Evolutionary conservation across 768 basidiomycete species (phyloP).

Genomic region (Phaeotremella skinneri): DNA sequence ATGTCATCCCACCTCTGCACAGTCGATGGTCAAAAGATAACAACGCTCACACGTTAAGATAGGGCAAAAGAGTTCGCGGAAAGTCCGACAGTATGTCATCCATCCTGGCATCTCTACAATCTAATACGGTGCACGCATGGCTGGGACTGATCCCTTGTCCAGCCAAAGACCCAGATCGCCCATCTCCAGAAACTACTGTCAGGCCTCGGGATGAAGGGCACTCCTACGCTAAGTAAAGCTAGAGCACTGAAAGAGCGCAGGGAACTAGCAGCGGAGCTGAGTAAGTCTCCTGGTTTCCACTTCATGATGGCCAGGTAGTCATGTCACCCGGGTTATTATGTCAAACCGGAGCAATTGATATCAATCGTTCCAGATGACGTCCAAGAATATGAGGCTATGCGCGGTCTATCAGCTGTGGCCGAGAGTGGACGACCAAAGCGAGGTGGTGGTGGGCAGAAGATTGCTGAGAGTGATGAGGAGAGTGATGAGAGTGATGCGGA

Average conservation of each 20-base stretch:
- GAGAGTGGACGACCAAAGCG: not conserved
- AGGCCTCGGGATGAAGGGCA: conserved; percentile 70
- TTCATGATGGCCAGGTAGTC: not conserved
- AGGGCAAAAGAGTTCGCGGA: conserved; percentile 46
- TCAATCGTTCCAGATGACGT: conserved; percentile 34
- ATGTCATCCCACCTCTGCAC: not conserved
- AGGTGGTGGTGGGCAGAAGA: not conserved
- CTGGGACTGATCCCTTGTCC: not conserved
- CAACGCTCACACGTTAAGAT: no score
- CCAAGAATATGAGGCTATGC: conserved; percentile 34
- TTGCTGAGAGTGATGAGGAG: not conserved
- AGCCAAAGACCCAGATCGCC: conserved; percentile 37
- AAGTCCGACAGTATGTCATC: conserved; percentile 26
- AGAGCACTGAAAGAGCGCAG: conserved; percentile 68
- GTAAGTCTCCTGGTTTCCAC: conserved; percentile 55
- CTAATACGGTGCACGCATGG: not conserved
- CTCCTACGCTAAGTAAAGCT: conserved; percentile 76
- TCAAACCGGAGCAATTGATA: not conserved
- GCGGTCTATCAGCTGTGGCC: conserved; percentile 26
- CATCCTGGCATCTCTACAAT: not conserved
- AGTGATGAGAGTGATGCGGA: conserved; percentile 1
- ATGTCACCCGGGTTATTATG: not conserved
- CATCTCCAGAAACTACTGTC: conserved; percentile 26
- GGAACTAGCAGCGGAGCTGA: conserved; percentile 73
- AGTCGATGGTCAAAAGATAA: not conserved